Base-by-base conservation (phyloP, 257 asterid genomes). In the Solanum gracilifrons region DNA sequence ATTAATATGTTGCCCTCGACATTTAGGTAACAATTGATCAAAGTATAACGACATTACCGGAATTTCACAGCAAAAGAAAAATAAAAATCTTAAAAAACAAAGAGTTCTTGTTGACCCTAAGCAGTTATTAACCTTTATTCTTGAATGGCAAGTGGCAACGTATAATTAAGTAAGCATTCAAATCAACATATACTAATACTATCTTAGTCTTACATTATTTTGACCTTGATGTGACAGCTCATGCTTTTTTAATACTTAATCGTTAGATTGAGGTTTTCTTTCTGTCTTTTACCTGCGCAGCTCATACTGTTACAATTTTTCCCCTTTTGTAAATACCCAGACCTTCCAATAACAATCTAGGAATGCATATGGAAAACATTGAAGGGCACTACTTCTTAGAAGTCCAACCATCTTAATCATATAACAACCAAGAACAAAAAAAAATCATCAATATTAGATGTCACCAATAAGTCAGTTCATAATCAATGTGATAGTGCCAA, bases 401-500 rank as follows among this genome's bases (percentile, higher is more conserved):
- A 46, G 43, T 48, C 41, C 18, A 46, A 82, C 68, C 69, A 82
- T 82, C 85, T 82, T 82, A 18, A 48, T 29, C 69, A 82, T 29
- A 16, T 82, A 18, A 82, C 69, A 48, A 82, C 43, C 85, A 46
- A 48, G 85, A 82, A 80, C 37, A 9, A 80, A 48, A 48, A 80
- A 20, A 82, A 20, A 9, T 9, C 66, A 80, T 15, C 27, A 80
- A 25, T 29, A 46, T 27, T 27, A 79, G 85, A 62, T 9, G 27
- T 80, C 29, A 82, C 85, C 43, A 29, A 43, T 82, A 46, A 18
- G 43, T 29, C 27, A 85, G 41, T 25, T 75, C 62, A 62, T 83
- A 87, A 46, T 66, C 83, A 58, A 83, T 72, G 82, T 36, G 72
- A 84, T 48, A 86, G 48, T 58, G 58, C 80, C 77, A 84, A 90